Evolutionary conservation across 2,329 filamentous ascomycete genomes (phyloP), one percentile per base, ranked within the genome.

Genomic region (Ceratocystis papillata): DNA sequence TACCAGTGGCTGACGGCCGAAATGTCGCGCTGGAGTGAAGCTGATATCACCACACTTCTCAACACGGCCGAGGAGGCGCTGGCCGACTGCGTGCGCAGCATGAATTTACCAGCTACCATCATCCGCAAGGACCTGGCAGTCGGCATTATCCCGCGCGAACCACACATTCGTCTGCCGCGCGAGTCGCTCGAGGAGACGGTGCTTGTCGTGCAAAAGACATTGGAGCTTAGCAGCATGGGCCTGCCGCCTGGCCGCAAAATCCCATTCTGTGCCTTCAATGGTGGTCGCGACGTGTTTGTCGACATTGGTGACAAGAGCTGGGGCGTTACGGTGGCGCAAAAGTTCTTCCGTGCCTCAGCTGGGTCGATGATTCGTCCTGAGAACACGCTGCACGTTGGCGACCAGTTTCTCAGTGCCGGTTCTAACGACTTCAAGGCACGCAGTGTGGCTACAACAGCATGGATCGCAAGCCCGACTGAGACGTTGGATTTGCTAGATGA

Each of bases 291-390:
- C 74, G 91, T 97, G 53, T 99, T 99, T 76, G 92, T 99, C 65
- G 94, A 99, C 74, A 96, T 99, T 72, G 94, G 94, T 66, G 94
- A 99, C 77, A 99, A 99, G 78, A 91, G 87, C 64, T 96, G 92
- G 88, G 94, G 94, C 69, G 94, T 99, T 2, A 82, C 89, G 44
- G 90, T 92, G 3, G 96, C 92, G 74, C 94, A 99, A 78, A 83
- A 87, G 67, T 96, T 90, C 79, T 96, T 96, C 74, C 84, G 73
- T 63, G 71, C 74, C 22, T 72, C 72, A 5, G 60, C 48, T 17
- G 86, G 86, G 1, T 83, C 82, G 1, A 69, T 72, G 46, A 85
- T 96, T 70, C 80, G 82, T 62, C 88, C 86, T 2, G 84, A 87
- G 69, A 88, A 88, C 72, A 96, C 92, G 7, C 79, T 99, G 67